Percentiles rank a stretch among this genome's conserved stretches.
Conservation (phyloP, 2,329 filamentous ascomycete genomes). For the Fusarium bulbicola region DNA sequence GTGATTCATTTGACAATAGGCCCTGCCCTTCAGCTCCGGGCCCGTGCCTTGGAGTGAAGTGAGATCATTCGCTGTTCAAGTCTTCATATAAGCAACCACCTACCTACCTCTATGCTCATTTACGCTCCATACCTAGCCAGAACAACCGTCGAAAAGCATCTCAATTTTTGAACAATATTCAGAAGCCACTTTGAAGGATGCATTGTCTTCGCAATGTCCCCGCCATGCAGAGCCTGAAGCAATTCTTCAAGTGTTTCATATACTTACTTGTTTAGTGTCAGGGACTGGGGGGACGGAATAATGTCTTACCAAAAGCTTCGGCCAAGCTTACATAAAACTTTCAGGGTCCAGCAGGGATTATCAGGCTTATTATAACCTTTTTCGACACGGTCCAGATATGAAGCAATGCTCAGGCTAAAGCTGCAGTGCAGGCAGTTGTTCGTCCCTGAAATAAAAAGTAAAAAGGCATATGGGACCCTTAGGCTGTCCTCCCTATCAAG, state of each 20-base stretch:
- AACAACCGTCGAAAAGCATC: neutral
- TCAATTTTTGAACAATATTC: neutral
- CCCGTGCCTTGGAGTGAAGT: neutral
- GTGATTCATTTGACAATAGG: neutral
- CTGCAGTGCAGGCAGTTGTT: neutral
- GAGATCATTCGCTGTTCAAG: neutral
- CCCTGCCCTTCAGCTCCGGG: neutral
- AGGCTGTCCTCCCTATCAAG: neutral
- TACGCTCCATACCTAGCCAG: neutral
- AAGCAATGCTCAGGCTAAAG: neutral
- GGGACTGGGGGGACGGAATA: neutral
- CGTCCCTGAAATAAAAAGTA: neutral
- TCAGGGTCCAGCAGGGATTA: conserved; percentile 4
- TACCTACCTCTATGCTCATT: neutral
- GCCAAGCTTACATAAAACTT: conserved; percentile 3
- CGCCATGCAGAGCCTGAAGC: neutral
- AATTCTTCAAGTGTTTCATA: neutral
- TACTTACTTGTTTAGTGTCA: neutral
- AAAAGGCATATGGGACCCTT: neutral
- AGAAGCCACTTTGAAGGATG: neutral
- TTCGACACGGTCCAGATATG: neutral
- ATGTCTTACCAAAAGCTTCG: neutral
- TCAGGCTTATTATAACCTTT: neutral
- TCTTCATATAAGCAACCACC: neutral
- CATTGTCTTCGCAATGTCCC: too few species aligned